A percentile compares a stretch with the other conserved stretches of the same genome.
phyloP scores from a whole-genome alignment of 148 eudicot species.

The Tetragonia tetragonoides region DNA sequence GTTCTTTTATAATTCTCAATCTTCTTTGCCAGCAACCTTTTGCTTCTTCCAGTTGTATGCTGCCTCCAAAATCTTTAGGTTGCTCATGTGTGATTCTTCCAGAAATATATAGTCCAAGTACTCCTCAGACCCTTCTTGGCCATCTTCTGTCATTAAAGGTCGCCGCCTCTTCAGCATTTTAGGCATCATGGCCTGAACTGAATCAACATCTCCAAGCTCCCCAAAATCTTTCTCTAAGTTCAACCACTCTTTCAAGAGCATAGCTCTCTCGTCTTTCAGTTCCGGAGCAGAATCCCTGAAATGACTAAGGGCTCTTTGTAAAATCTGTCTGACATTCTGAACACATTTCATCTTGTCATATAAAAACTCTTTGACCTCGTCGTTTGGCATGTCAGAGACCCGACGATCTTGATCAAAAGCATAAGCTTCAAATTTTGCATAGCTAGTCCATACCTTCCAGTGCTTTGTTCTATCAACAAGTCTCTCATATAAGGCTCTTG shows the following conservation, averaged over 20 bases:
- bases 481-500: too few species aligned
- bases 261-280: conserved; percentile 84
- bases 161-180: conserved; percentile 88
- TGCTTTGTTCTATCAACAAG: conserved; percentile 87
- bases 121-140: conserved; percentile 78
- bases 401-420: conserved; percentile 57
- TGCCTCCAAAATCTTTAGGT: conserved; percentile 30
- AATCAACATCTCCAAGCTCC: conserved; percentile 62
- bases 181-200: conserved; percentile 67
- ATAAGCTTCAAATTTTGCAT: conserved; percentile 82
- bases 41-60: conserved; percentile 38
- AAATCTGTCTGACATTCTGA: conserved; percentile 76
- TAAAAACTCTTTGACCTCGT: conserved; percentile 31
- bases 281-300: conserved; percentile 73
- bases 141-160: conserved; percentile 70
- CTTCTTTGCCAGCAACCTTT: conserved; percentile 19
- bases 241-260: conserved; percentile 87
- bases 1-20: not conserved
- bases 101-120: conserved; percentile 36
- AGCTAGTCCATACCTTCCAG: conserved; percentile 94
- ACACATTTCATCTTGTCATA: conserved; percentile 41
- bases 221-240: conserved; percentile 62
- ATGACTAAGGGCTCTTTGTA: conserved; percentile 70
- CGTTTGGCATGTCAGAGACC: conserved; percentile 42
- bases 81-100: too few species aligned